Conservation (phyloP, 495 filamentous ascomycete genomes). For the Rhypophila decipiens region DNA sequence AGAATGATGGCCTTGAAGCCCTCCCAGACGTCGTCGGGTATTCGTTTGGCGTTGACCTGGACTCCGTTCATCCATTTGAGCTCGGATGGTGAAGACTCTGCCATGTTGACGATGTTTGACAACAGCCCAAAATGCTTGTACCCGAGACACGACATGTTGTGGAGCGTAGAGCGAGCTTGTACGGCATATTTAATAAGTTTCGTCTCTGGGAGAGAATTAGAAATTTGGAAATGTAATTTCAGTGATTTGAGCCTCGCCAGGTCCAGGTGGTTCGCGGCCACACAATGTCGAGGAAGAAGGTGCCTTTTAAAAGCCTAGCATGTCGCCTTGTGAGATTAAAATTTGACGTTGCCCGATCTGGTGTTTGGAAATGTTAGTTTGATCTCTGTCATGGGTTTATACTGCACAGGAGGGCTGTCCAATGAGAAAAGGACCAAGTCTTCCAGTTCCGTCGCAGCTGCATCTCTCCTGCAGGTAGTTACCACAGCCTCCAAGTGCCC, state of each 20-base stretch:
- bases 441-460: too few relatives aligned
- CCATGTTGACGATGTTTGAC: too few relatives aligned
- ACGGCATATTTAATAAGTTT: not conserved
- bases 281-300: not conserved
- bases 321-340: not conserved
- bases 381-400: too few relatives aligned
- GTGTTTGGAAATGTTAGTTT: not conserved
- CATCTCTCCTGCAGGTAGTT: too few relatives aligned
- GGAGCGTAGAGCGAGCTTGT: not conserved
- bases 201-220: too few relatives aligned
- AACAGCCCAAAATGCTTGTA: too few relatives aligned
- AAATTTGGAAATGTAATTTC: not conserved
- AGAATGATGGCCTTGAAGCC: not conserved
- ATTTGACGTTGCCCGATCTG: not conserved
- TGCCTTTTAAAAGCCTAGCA: not conserved
- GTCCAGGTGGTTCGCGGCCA: not conserved
- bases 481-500: too few relatives aligned
- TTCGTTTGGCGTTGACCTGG: not conserved
- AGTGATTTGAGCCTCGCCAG: not conserved
- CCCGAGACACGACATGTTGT: not conserved
- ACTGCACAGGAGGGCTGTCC: too few relatives aligned
- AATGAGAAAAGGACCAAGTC: too few relatives aligned
- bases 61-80: too few relatives aligned
- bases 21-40: not conserved
- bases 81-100: too few relatives aligned